Base-by-base conservation (phyloP, 1,284 basidiomycete genomes). In the Moesziomyces globuligerus region DNA sequence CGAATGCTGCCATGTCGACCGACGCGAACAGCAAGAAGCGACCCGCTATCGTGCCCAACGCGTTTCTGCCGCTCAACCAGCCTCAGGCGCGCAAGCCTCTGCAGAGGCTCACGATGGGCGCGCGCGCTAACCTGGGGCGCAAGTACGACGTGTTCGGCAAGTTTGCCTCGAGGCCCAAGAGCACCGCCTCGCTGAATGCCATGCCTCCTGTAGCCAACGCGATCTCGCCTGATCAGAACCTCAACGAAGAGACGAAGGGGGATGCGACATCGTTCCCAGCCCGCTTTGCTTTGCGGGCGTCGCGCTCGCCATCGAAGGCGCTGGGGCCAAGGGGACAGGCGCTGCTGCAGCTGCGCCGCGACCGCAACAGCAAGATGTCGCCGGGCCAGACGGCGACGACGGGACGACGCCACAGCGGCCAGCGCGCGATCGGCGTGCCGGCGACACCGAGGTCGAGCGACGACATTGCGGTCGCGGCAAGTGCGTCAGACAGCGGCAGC, bases 101-200 rank as follows among this genome's bases (percentile, higher is more conserved):
- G 20, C 55, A 56, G 25, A 59, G 49, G 46, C 48, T 64, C 4
- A 26, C 56, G 4, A 34, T 32, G 17, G 67, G 54, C 26, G 56
- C 55, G 8, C 47, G 60, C 13, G 46, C 48, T 15, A 61, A 52
- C 24, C 45, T 72, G 7, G 48, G 44, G 4, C 58, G 55, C 44
- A 72, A 72, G 37, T 72, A 74, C 25, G 68, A 69, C 21, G 23
- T 58, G 40, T 39, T 66, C 3, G 72, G 72, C 47, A 70, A 68
- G 24, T 74, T 74, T 20, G 61, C 48, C 3, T 59, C 55, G 21
- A 46, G 44, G 24, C 67, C 65, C 13, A 64, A 60, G 40, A 49
- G 38, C n/a, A n/a, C 38, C 10, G 44, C 52, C 17, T 29, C 47
- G 2, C 38, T 42, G 34, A 24, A 51, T 3, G 38, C 54, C 29